Percentiles rank a stretch among this genome's conserved stretches.
phyloP scores from a whole-genome alignment of 148 eudicot genomes.

The Mesembryanthemum crystallinum region DNA sequence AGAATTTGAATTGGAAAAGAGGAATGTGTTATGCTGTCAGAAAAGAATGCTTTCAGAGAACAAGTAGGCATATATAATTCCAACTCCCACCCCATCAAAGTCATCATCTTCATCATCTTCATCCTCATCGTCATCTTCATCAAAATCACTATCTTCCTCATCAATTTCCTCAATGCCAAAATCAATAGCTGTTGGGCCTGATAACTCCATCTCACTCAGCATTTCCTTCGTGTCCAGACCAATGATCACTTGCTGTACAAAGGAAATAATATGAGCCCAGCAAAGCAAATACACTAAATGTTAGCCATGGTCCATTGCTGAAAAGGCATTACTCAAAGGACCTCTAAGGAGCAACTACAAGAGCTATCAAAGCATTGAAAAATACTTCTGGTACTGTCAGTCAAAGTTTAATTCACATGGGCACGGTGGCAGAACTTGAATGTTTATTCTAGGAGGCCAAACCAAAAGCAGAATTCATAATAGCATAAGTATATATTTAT shows the following conservation, averaged over 20 bases:
- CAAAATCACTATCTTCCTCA: conserved; percentile 51
- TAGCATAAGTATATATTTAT: too few species aligned
- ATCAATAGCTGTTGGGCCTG: conserved; percentile 54
- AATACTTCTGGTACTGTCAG: too few species aligned
- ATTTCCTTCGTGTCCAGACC: conserved; percentile 85
- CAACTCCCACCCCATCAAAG: conserved; percentile 44
- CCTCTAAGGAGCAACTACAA: too few species aligned
- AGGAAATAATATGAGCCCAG: conserved; percentile 19
- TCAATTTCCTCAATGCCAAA: conserved; percentile 49
- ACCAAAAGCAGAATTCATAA: too few species aligned
- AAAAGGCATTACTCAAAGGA: too few species aligned
- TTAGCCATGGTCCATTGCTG: too few species aligned
- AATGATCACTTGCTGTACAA: conserved; percentile 91
- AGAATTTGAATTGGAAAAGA: conserved; percentile 10
- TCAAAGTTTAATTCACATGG: too few species aligned
- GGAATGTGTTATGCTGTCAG: background rate
- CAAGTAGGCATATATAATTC: conserved; percentile 8
- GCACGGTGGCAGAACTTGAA: too few species aligned
- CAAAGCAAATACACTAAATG: conserved; percentile 8
- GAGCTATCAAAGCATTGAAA: too few species aligned
- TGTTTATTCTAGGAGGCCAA: too few species aligned
- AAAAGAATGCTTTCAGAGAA: conserved; percentile 3
- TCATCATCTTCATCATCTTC: conserved; percentile 48
- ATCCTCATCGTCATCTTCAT: conserved; percentile 46
- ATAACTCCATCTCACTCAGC: conserved; percentile 70